These are phyloP conservation scores for Cyclocybe cylindracea DNA, from an alignment of 768 basidiomycete species.

Conservation along the genomic window DNA sequence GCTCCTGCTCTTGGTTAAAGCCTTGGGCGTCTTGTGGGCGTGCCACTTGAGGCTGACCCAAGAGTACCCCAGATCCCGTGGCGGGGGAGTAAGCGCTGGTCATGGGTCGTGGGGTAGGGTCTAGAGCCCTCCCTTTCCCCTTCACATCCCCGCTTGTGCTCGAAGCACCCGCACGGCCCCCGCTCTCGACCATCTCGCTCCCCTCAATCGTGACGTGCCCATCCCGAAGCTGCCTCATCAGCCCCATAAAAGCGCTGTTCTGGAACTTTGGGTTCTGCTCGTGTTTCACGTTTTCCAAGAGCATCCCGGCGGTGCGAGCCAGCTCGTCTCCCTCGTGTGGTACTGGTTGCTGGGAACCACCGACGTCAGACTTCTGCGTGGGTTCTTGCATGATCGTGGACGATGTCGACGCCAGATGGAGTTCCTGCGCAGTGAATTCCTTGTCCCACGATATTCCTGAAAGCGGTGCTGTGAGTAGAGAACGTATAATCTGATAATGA, in stretches of 20 bases:
- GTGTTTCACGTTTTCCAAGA: conserved; percentile 73
- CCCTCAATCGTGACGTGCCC: conserved; percentile 77
- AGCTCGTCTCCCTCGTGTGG: conserved; percentile 63
- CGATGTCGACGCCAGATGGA: conserved; percentile 28
- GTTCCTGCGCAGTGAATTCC: conserved; percentile 63
- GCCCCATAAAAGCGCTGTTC: conserved; percentile 78
- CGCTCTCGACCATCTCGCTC: conserved; percentile 70
- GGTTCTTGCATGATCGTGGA: conserved; percentile 17
- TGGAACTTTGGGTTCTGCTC: conserved; percentile 85
- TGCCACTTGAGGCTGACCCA: not conserved
- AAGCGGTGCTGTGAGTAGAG: not conserved
- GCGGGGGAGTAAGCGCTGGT: conserved; percentile 1
- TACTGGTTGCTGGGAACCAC: conserved; percentile 8
- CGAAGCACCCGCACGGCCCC: conserved; percentile 25
- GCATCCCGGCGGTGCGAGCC: conserved; percentile 74
- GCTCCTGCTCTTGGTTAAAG: not conserved
- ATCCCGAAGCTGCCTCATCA: conserved; percentile 87
- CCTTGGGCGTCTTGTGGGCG: not conserved
- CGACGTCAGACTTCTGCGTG: conserved; percentile 18
- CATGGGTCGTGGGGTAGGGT: conserved; percentile 8
- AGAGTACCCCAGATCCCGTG: not conserved
- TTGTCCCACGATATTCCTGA: conserved; percentile 61
- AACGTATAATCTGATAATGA: not conserved
- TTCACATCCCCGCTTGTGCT: conserved; percentile 46
- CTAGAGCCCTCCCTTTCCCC: conserved; percentile 64